These are phyloP conservation scores for Pseudocercospora eumusae DNA, from an alignment of 2,329 filamentous ascomycete species.

Conservation along the genomic window DNA sequence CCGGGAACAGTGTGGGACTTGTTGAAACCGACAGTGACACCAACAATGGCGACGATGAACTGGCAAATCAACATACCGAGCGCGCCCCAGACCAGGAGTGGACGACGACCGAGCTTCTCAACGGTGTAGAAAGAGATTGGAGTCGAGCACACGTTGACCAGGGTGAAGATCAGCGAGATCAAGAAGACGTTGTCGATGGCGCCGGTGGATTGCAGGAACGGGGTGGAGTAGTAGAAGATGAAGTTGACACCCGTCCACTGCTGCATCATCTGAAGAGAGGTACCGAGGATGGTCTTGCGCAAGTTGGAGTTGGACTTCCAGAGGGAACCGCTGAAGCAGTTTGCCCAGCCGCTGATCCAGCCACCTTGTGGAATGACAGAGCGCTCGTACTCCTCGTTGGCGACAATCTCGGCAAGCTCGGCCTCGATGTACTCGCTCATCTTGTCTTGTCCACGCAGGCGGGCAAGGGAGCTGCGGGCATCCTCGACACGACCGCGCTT, in stretches of 20 bases:
- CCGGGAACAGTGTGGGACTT: constrained; percentile 36
- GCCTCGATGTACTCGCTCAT: constrained; percentile 74
- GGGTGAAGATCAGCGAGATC: constrained; percentile 80
- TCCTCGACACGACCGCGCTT: constrained; percentile 70
- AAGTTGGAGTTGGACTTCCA: constrained; percentile 54
- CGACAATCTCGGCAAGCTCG: constrained; percentile 81
- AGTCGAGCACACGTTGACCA: constrained; percentile 84
- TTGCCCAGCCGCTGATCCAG: constrained; percentile 68
- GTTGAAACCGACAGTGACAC: constrained; percentile 45
- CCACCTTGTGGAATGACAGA: constrained; percentile 63
- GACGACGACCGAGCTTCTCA: constrained; percentile 77
- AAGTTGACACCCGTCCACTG: constrained; percentile 83
- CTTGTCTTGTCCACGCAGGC: constrained; percentile 71
- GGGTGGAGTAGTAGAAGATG: constrained; percentile 74
- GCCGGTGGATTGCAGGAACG: constrained; percentile 77
- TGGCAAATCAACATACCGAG: constrained; percentile 82
- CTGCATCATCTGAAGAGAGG: constrained; percentile 54
- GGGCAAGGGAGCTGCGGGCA: constrained; percentile 64
- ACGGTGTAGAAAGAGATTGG: constrained; percentile 85
- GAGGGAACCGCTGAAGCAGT: constrained; percentile 61
- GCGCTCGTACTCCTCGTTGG: constrained; percentile 85
- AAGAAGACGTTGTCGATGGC: constrained; percentile 78
- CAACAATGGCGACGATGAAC: constrained; percentile 77
- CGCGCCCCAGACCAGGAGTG: constrained; percentile 76
- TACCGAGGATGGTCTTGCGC: constrained; percentile 51